Base-by-base conservation (phyloP, 129 eudicot species). In the Rutidosis leptorrhynchoides region DNA sequence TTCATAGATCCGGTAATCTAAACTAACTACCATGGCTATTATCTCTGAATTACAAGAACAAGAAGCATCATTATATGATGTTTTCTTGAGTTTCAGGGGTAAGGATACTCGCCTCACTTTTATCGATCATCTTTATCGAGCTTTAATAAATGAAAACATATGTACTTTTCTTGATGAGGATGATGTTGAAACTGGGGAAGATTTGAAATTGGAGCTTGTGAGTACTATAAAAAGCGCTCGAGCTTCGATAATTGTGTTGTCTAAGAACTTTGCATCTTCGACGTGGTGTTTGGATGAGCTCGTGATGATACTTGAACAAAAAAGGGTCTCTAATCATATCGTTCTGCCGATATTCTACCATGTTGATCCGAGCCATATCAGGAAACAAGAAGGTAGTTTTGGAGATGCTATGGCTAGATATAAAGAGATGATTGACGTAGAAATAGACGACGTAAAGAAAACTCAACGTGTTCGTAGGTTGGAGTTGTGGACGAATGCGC, bases 21-120 rank as follows among this genome's bases (percentile, higher is more conserved):
- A 30, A 30, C 0, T 30, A 30, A 30, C 0, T 30, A 0, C 35
- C 12, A 55, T 55, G 60, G 60, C 32, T 54, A 55, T 55, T 14
- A 12, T 55, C 60, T 8, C 15, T 14, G 60, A 55, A 55, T 2
- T 55, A 23, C 60, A 10, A 55, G 32, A 22, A 22, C 25, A 52
- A 52, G 28, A 53, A 53, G 59, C 51, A 22, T 1, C 59, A 53
- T 21, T 42, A 22, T 64, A 37, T 21, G 69, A 64, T 45, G 69
- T 64, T 64, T 64, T 64, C 23, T 22, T 64, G 3, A 64, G 55
- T 45, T 64, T 64, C 32, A 40, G 67, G 20, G 67, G 67, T 14
- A 27, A 6, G n/a, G 65, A 60, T 45, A 60, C 67, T 4, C 67
- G 67, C 9, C 21, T 16, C 23, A 60, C 8, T 16, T 60, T 60